Conservation (phyloP, 73 alveolate genomes). For the Paramecium sonneborni region DNA sequence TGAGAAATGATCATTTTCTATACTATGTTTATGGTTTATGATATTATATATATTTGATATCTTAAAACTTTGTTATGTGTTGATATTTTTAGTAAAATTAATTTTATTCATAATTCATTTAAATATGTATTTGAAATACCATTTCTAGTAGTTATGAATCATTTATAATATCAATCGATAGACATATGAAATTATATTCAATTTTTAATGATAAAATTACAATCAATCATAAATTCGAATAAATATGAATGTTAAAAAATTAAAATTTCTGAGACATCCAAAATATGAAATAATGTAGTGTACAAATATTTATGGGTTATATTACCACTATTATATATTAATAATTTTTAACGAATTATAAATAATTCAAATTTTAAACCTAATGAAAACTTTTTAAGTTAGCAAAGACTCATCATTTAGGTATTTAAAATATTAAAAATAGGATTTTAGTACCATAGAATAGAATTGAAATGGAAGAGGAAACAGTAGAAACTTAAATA, state of each 20-base stretch:
- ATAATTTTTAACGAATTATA: slow-evolving; percentile 37
- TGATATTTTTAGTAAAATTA: too few relatives aligned
- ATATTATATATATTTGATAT: too few relatives aligned
- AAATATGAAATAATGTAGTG: not conserved
- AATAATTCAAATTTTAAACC: slow-evolving; percentile 36
- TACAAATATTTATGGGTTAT: not conserved
- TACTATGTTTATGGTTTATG: too few relatives aligned
- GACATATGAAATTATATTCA: too few relatives aligned
- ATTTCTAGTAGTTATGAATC: too few relatives aligned
- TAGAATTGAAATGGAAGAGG: slow-evolving; percentile 46
- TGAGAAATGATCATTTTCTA: not conserved
- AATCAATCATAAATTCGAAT: not conserved
- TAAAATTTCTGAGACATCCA: not conserved
- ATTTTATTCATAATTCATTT: too few relatives aligned
- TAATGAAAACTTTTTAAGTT: not conserved
- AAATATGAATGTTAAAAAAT: not conserved
- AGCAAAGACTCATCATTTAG: slow-evolving; percentile 49
- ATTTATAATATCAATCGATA: too few relatives aligned
- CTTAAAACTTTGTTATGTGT: too few relatives aligned
- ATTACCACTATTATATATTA: not conserved
- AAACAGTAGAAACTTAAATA: not conserved
- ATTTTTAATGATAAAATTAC: too few relatives aligned
- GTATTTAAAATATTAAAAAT: not conserved
- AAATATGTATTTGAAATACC: too few relatives aligned
- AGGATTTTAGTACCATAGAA: not conserved